A percentile compares a stretch with the other conserved stretches of the same genome.
Conservation (phyloP, 345 rosid species). For the Psidium friedrichsthalianum region DNA sequence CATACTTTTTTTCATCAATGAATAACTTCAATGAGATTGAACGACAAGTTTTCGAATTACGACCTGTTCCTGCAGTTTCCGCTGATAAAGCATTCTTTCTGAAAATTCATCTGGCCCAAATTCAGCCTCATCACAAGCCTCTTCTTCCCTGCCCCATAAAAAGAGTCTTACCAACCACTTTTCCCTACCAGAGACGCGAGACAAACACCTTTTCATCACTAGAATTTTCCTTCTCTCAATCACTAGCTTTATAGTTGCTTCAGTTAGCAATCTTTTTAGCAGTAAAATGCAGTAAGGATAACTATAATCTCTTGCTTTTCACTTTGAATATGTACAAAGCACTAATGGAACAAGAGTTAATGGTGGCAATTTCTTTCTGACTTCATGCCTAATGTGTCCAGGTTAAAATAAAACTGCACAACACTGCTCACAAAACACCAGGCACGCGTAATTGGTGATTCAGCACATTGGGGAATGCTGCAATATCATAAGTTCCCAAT, state of each 20-base stretch:
- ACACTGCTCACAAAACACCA: neutral
- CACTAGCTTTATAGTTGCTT: neutral
- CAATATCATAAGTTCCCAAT: neutral
- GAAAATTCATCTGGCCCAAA: conserved; percentile 52
- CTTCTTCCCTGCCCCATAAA: conserved; percentile 42
- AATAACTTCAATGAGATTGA: neutral
- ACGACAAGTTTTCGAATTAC: neutral
- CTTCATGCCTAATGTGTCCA: neutral
- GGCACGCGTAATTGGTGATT: neutral
- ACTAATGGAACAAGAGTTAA: neutral
- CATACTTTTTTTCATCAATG: neutral
- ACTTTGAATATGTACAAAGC: neutral
- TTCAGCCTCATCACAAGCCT: conserved; percentile 82
- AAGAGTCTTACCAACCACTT: neutral
- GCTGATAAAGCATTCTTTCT: conserved; percentile 37
- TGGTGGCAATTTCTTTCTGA: neutral
- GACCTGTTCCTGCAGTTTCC: conserved; percentile 55
- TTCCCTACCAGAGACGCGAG: neutral
- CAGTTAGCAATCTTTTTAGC: neutral
- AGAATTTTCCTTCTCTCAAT: neutral
- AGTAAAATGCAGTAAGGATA: neutral
- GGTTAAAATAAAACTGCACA: neutral
- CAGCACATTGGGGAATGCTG: neutral
- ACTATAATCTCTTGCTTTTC: neutral
- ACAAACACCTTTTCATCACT: neutral